Evolutionary conservation across 1,139 yeast species (phyloP).

Genomic region (Geotrichum klebahnii): DNA sequence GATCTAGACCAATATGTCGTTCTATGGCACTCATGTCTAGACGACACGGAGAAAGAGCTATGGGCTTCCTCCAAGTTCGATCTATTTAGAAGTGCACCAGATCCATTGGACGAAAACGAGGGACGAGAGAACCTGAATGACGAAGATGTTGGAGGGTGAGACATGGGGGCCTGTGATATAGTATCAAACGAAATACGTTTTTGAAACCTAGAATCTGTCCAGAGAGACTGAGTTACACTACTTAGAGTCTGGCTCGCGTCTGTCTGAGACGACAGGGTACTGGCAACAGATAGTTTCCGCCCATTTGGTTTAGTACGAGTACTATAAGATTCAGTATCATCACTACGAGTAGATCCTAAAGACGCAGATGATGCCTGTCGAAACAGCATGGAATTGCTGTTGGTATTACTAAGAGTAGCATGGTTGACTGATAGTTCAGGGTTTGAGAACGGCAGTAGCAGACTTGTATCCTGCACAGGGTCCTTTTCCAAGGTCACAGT

Average conservation of each 20-base stretch:
- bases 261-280: background rate
- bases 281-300: background rate
- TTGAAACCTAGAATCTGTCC: constrained; percentile 24
- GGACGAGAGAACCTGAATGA: constrained; percentile 11
- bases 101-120: constrained; percentile 11
- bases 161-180: constrained; percentile 19
- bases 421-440: constrained; percentile 5
- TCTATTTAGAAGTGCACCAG: constrained; percentile 1
- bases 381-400: constrained; percentile 15
- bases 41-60: constrained; percentile 30
- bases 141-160: too few relatives aligned
- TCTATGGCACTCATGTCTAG: constrained; percentile 28
- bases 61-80: constrained; percentile 5
- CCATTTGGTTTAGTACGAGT: background rate
- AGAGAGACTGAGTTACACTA: background rate
- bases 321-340: background rate
- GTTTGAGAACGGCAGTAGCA: background rate
- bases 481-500: background rate
- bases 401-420: constrained; percentile 17
- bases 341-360: background rate
- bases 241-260: too few relatives aligned
- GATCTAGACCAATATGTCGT: constrained; percentile 29
- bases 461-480: background rate
- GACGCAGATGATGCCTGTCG: constrained; percentile 8
- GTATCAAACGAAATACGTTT: constrained; percentile 33